phyloP scores from a whole-genome alignment of 768 basidiomycete species.

The Xanthoconium stramineum region DNA sequence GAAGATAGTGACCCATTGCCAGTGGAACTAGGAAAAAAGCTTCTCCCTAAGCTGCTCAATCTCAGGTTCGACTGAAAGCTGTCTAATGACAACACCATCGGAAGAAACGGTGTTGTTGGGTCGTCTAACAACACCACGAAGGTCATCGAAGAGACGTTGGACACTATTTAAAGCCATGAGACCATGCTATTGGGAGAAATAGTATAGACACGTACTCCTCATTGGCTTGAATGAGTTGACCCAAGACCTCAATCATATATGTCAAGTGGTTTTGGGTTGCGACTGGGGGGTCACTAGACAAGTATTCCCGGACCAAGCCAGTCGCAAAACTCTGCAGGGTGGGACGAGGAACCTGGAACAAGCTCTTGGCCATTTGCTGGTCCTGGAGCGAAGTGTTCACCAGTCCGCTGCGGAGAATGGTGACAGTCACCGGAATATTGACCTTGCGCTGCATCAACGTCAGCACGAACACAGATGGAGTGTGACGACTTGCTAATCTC shows the following conservation, averaged over 20 bases:
- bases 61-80: conserved; percentile 61
- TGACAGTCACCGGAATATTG: conserved; percentile 91
- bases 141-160: conserved; percentile 73
- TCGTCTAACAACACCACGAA: conserved; percentile 61
- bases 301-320: conserved; percentile 80
- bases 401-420: conserved; percentile 80
- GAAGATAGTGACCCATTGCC: conserved; percentile 95
- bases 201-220: conserved; percentile 65
- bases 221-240: conserved; percentile 66
- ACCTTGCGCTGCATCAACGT: conserved; percentile 73
- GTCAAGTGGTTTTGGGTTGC: conserved; percentile 78
- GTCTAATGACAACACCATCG: conserved; percentile 37
- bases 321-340: conserved; percentile 79
- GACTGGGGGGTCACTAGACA: conserved; percentile 76
- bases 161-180: conserved; percentile 43
- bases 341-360: conserved; percentile 75
- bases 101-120: conserved; percentile 37
- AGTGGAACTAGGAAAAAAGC: conserved; percentile 78
- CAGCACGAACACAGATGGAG: not conserved
- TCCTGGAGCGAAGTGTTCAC: conserved; percentile 78
- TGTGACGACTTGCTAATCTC: conserved; percentile 53
- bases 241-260: conserved; percentile 77
- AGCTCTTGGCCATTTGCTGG: conserved; percentile 82
- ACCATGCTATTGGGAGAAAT: not conserved
- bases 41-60: conserved; percentile 74